A percentile compares a stretch with the other conserved stretches of the same genome.
phyloP scores from a whole-genome alignment of 1,284 basidiomycete species.

The Irpex lacteus region DNA sequence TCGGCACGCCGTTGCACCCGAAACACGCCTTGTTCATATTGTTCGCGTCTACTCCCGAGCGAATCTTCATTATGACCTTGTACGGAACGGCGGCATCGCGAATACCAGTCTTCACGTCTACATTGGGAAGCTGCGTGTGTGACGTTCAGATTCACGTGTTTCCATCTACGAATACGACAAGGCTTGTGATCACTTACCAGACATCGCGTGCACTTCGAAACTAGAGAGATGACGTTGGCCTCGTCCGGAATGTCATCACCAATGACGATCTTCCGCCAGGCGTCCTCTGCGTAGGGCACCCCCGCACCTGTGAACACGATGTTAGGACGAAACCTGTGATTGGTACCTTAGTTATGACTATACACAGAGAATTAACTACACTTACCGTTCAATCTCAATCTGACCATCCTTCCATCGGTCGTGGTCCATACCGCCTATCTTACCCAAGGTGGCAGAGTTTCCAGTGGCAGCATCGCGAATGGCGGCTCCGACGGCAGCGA shows the following conservation, averaged over 20 bases:
- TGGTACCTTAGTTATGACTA: not conserved
- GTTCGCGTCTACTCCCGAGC: slow-evolving; percentile 49
- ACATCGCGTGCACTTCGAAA: slow-evolving; percentile 68
- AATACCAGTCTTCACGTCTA: slow-evolving; percentile 58
- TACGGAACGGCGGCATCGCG: slow-evolving; percentile 72
- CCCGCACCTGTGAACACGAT: slow-evolving; percentile 60
- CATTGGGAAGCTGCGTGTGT: slow-evolving; percentile 60
- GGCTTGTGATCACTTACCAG: slow-evolving; percentile 45
- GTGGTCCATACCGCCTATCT: slow-evolving; percentile 46
- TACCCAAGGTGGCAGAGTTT: slow-evolving; percentile 16
- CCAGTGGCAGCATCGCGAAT: slow-evolving; percentile 36
- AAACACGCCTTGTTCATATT: slow-evolving; percentile 53
- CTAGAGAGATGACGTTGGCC: slow-evolving; percentile 48
- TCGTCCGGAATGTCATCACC: slow-evolving; percentile 18
- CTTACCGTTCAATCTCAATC: slow-evolving; percentile 61
- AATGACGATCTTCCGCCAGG: slow-evolving; percentile 57
- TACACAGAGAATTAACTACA: not conserved
- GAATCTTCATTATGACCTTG: slow-evolving; percentile 70
- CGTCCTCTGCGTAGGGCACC: slow-evolving; percentile 48
- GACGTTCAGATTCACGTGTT: not conserved
- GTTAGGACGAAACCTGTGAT: slow-evolving; percentile 66
- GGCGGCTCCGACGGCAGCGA: slow-evolving; percentile 41
- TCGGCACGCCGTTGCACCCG: slow-evolving; percentile 57
- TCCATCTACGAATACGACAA: no score
- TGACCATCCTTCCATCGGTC: slow-evolving; percentile 52